Base-by-base conservation (phyloP, 73 alveolate genomes). In the Tetrahymena thermophila region DNA sequence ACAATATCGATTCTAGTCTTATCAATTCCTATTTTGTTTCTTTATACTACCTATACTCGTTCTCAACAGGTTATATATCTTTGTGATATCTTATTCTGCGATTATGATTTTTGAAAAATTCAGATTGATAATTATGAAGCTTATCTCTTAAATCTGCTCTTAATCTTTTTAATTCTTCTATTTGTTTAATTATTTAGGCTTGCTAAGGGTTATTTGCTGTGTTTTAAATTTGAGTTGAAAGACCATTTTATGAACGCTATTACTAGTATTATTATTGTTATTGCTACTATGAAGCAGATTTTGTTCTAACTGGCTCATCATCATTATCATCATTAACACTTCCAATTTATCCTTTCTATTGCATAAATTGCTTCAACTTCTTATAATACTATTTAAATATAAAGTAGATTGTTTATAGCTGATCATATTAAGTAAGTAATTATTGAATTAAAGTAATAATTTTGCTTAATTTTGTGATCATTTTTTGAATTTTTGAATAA, bases 31-130 rank as follows among this genome's bases (percentile, higher is more conserved):
- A 85, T 85, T 98, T 98, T 34, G 97, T 93, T 14, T 98, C 98
- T 85, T 97, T 98, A 93, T 98, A 98, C 42, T 97, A 37, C 94
- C 96, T 97, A 94, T 97, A 98, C 43, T 98, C 99, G 25, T 43
- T 35, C 15, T 96, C 97, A 3, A 98, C 98, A n/a, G 98, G 99
- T 35, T 95, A 96, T 43, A 98, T 98, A 94, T 98, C 99, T 94
- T 95, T 97, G 28, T 97, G 98, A 94, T 96, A 97, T 84, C 98
- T 94, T 17, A 97, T 96, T 95, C 97, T 97, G 43, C 99, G 93
- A 35, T 97, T 96, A 89, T 97, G 96, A n/a, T 96, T 97, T 43
- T 96, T 85, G 35, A 94, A 96, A 84, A 97, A 97, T 14, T 97
- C 98, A 93, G 95, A 94, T 85, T 97, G 97, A 96, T 97, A 97